Evolutionary conservation across 768 basidiomycete species (phyloP).

Genomic region (Lentinus brumalis): DNA sequence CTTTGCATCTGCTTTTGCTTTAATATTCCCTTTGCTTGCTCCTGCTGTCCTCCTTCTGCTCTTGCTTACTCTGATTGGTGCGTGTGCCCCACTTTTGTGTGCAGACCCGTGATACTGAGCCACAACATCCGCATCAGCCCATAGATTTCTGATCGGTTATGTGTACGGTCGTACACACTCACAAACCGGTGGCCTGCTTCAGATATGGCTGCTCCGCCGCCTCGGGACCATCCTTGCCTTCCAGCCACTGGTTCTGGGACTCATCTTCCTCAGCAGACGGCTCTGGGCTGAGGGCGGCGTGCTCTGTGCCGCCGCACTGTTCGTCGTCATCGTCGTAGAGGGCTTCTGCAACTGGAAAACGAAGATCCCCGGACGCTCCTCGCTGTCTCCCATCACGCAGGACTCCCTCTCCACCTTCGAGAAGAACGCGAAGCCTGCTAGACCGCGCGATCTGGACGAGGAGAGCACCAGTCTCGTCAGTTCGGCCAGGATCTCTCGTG

Average conservation of each 20-base stretch:
- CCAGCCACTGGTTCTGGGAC: slow-evolving; percentile 75
- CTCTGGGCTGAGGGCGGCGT: slow-evolving; percentile 76
- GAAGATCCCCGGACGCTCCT: slow-evolving; percentile 46
- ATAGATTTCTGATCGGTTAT: slow-evolving; percentile 78
- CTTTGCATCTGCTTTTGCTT: slow-evolving; percentile 70
- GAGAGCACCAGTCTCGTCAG: slow-evolving; percentile 53
- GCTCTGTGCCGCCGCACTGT: slow-evolving; percentile 55
- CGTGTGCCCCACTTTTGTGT: slow-evolving; percentile 23
- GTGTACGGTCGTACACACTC: slow-evolving; percentile 74
- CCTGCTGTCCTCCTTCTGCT: slow-evolving; percentile 70
- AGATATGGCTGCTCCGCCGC: slow-evolving; percentile 75
- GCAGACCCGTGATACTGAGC: neutral
- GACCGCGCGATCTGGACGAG: slow-evolving; percentile 44
- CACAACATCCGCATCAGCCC: slow-evolving; percentile 47
- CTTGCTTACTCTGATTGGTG: slow-evolving; percentile 66
- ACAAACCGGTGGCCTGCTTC: slow-evolving; percentile 73
- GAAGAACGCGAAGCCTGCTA: slow-evolving; percentile 42
- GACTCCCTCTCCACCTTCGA: slow-evolving; percentile 60
- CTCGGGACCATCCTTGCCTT: slow-evolving; percentile 70
- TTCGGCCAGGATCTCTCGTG: slow-evolving; percentile 36
- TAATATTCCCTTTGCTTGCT: slow-evolving; percentile 77
- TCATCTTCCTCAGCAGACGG: slow-evolving; percentile 64
- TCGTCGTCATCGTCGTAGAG: slow-evolving; percentile 63
- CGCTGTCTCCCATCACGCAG: slow-evolving; percentile 56
- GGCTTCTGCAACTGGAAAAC: slow-evolving; percentile 53